Conservation (phyloP, 306 rosid species). For the Lablab purpureus region DNA sequence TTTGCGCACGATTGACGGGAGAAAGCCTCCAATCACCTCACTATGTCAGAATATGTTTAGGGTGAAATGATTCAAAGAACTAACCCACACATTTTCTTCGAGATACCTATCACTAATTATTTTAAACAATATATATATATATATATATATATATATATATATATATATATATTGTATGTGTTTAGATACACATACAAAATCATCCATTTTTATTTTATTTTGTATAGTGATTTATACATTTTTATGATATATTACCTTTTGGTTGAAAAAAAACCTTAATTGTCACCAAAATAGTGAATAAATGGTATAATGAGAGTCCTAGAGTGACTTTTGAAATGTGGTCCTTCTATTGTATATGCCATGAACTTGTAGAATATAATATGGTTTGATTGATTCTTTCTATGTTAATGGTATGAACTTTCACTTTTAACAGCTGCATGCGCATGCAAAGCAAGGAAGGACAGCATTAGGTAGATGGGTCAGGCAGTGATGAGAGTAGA, state of each 20-base stretch:
- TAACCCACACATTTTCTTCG: too few species aligned
- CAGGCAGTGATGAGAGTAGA: not conserved
- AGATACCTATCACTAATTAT: too few species aligned
- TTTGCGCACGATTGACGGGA: constrained; percentile 48
- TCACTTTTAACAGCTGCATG: constrained; percentile 6
- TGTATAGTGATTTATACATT: too few species aligned
- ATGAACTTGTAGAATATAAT: not conserved
- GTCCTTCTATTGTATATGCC: not conserved
- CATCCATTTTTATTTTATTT: too few species aligned
- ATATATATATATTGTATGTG: too few species aligned
- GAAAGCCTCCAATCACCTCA: constrained; percentile 5
- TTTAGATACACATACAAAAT: too few species aligned
- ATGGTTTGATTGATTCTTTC: not conserved
- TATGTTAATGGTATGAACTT: not conserved
- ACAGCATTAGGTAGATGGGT: constrained; percentile 18
- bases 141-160: too few species aligned
- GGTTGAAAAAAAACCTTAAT: too few species aligned
- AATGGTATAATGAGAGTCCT: too few species aligned
- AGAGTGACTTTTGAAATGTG: not conserved
- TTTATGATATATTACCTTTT: too few species aligned
- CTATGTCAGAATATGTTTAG: not conserved
- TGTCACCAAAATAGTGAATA: too few species aligned
- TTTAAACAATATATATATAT: too few species aligned
- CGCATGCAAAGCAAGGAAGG: constrained; percentile 17
- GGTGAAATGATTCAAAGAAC: not conserved